phyloP scores from a whole-genome alignment of 2,329 filamentous ascomycete genomes.

The Pestalotiopsis fici region DNA sequence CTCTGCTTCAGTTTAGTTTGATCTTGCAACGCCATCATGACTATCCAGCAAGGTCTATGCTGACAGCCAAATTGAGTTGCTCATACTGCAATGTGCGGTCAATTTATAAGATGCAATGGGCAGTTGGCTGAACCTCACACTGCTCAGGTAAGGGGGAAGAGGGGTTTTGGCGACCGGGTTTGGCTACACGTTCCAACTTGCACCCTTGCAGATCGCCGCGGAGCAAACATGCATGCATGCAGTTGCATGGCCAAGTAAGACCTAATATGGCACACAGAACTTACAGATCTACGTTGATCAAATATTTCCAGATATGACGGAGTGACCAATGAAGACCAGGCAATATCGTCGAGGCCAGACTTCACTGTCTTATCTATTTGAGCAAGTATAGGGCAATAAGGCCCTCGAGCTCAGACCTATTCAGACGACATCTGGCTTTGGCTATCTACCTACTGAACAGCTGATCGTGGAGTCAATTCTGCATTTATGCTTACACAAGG shows the following conservation, averaged over 20 bases:
- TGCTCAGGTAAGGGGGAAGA: background rate
- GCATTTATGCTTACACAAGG: background rate
- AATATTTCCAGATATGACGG: no score
- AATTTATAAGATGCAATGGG: background rate
- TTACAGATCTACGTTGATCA: no score
- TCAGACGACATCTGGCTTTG: conserved; percentile 20
- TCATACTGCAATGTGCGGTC: no score
- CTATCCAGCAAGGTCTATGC: background rate
- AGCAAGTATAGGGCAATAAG: conserved; percentile 18
- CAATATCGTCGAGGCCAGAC: conserved; percentile 20
- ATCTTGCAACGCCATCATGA: conserved; percentile 1
- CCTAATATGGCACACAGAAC: no score
- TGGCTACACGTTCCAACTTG: no score
- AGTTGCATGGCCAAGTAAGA: no score
- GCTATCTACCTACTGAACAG: conserved; percentile 11
- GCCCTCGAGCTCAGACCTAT: conserved; percentile 19
- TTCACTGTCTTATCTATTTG: conserved; percentile 21
- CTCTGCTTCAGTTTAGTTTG: conserved; percentile 8
- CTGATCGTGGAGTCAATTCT: conserved; percentile 1
- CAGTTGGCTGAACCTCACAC: background rate
- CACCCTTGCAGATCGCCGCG: background rate
- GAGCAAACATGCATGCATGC: no score
- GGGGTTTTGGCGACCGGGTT: no score
- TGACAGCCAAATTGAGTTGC: background rate
- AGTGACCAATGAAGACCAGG: no score